Percentiles rank a stretch among this genome's conserved stretches.
Evolutionary conservation across 495 filamentous ascomycete species (phyloP).

Genomic region (Hypoxylon lienhwacheense): DNA sequence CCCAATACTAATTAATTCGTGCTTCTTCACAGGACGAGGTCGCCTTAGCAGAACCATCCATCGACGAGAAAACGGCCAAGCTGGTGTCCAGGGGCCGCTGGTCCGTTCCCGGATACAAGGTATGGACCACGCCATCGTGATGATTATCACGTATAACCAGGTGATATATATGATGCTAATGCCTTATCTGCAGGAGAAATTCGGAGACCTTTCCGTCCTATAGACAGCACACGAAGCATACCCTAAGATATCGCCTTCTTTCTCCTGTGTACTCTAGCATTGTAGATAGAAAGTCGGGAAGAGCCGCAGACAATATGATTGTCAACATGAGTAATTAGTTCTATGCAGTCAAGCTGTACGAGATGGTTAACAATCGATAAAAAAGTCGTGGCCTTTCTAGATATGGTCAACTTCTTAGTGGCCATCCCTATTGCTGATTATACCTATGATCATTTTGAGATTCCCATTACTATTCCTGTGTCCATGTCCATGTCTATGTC

Average conservation of each 20-base stretch:
- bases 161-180: slow-evolving; percentile 15
- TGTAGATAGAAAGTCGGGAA: slow-evolving; percentile 51
- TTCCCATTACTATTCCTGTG: no score
- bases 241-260: slow-evolving; percentile 34
- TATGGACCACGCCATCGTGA: slow-evolving; percentile 44
- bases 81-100: slow-evolving; percentile 96
- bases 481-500: no score
- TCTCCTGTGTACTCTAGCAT: slow-evolving; percentile 62
- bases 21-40: slow-evolving; percentile 78
- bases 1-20: slow-evolving; percentile 24
- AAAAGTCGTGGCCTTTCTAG: not conserved
- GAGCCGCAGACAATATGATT: slow-evolving; percentile 39
- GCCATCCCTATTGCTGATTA: no score
- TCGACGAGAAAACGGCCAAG: slow-evolving; percentile 89
- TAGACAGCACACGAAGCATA: slow-evolving; percentile 54
- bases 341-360: not conserved
- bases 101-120: slow-evolving; percentile 98
- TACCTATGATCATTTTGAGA: no score
- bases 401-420: not conserved
- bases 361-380: no score
- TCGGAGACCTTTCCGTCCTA: slow-evolving; percentile 90
- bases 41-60: slow-evolving; percentile 85
- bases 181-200: slow-evolving; percentile 78
- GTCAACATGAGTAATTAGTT: slow-evolving; percentile 27
- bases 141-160: not conserved